Evolutionary conservation across 2,329 filamentous ascomycete species (phyloP), one percentile per base, ranked within the genome.

Genomic region (Orbilia brochopaga): DNA sequence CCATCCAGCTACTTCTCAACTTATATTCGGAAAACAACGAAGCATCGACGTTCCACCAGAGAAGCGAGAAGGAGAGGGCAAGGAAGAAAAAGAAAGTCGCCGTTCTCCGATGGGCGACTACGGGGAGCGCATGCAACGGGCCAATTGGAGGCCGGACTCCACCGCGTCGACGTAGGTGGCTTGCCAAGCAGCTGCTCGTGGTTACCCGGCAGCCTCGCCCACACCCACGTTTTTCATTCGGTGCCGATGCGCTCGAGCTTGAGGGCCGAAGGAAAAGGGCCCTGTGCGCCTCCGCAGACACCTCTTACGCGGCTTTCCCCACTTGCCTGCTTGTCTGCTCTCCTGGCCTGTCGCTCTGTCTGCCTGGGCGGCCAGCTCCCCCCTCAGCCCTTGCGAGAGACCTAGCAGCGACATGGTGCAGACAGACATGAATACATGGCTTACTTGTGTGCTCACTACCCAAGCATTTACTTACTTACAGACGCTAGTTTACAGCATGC

Each of bases 181-280:
- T 72, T 72, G 67, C 67, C 67, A 72, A 72, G 67, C 51, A 21
- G 51, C 11, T 65, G 54, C 67, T 72, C 67, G 67, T 72, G 67
- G 67, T 61, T 65, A 72, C 67, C 67, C 67, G 67, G 67, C 67
- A 72, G 55, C 55, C 56, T 57, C 53, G 53, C 61, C 53, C 21
- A 32, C 23, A 32, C 23, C 50, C 61, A 65, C 61, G 61, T 64
- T 65, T 64, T 63, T 63, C 50, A 59, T 64, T 59, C 52, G 67
- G 56, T 63, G 60, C 67, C 60, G 67, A 56, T 72, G 67, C 67
- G 60, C 60, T 72, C 57, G 55, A 59, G n/a, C 67, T 46, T 58
- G 58, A 51, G 59, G 64, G 60, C 57, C 60, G 60, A 64, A n/a
- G 50, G 50, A 30, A 15, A n/a, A n/a, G 17, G 24, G 23, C 30